A percentile compares a stretch with the other conserved stretches of the same genome.
phyloP scores from a whole-genome alignment of 2,329 filamentous ascomycete genomes.

The Aspergillus neotritici region DNA sequence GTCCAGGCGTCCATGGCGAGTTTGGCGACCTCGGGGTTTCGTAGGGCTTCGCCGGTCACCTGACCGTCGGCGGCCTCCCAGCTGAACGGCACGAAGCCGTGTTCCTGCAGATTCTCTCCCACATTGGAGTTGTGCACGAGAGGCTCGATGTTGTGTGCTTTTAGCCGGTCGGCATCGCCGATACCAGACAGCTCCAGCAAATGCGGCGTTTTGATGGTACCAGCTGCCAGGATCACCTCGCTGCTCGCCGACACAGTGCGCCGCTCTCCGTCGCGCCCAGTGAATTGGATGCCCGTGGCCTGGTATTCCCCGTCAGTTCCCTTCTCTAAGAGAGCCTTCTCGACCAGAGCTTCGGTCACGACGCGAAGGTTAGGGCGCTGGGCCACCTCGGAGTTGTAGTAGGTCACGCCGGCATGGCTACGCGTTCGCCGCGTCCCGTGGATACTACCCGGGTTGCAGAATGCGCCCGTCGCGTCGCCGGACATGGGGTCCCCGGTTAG shows the following conservation, averaged over 20 bases:
- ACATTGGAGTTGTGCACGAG: constrained; percentile 43
- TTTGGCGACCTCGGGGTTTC: constrained; percentile 14
- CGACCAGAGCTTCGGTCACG: constrained; percentile 43
- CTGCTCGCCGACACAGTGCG: constrained; percentile 27
- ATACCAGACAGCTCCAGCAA: constrained; percentile 58
- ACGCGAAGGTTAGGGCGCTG: constrained; percentile 43
- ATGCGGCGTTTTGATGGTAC: constrained; percentile 52
- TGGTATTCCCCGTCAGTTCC: constrained; percentile 18
- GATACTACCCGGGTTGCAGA: constrained; percentile 27
- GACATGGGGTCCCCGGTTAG: too few species aligned
- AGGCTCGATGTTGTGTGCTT: constrained; percentile 36
- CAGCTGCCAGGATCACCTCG: constrained; percentile 57
- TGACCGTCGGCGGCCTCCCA: constrained; percentile 22
- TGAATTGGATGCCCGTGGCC: constrained; percentile 17
- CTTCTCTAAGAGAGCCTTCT: constrained; percentile 39
- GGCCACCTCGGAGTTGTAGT: constrained; percentile 24
- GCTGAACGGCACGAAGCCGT: constrained; percentile 22
- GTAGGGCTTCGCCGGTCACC: constrained; percentile 18
- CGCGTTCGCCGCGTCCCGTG: constrained; percentile 11
- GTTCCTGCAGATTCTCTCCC: constrained; percentile 50
- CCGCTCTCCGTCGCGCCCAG: constrained; percentile 14
- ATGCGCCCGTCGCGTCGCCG: too few species aligned
- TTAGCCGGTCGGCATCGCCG: constrained; percentile 44
- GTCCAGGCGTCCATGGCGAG: constrained; percentile 22
- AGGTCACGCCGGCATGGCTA: constrained; percentile 14